These are phyloP conservation scores for Colletotrichum agaves DNA, from an alignment of 2,329 filamentous ascomycete genomes.

Conservation along the genomic window DNA sequence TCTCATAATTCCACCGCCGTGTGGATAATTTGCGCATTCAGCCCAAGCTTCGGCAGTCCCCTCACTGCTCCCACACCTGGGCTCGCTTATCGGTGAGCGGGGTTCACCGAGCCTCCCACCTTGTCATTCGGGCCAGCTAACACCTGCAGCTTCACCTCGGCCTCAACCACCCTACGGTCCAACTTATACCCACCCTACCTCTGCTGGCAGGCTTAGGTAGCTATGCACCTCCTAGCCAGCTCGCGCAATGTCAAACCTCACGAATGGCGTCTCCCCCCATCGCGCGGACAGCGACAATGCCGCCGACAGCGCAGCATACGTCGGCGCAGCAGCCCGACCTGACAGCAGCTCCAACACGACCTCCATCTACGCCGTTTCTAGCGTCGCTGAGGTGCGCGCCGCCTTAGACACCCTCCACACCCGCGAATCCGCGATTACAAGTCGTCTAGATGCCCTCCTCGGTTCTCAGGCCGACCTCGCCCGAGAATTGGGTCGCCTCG, in stretches of 20 bases:
- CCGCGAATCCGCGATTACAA: conserved; percentile 79
- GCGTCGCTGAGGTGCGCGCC: conserved; percentile 81
- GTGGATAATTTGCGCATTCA: conserved; percentile 23
- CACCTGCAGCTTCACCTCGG: conserved; percentile 34
- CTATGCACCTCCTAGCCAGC: conserved; percentile 55
- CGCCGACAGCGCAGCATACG: conserved; percentile 37
- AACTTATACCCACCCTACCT: conserved; percentile 30
- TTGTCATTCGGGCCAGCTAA: conserved; percentile 37
- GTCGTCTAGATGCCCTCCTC: conserved; percentile 79
- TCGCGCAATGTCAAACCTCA: conserved; percentile 58
- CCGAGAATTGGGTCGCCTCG: conserved; percentile 86
- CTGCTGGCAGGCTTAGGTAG: conserved; percentile 45
- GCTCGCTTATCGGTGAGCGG: conserved; percentile 36
- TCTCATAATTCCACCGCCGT: neutral
- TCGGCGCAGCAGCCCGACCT: conserved; percentile 19
- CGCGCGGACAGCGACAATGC: conserved; percentile 46
- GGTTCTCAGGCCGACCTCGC: conserved; percentile 87
- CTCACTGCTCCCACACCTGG: conserved; percentile 33
- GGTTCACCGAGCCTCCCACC: conserved; percentile 34
- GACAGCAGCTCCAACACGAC: conserved; percentile 30
- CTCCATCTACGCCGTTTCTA: conserved; percentile 75
- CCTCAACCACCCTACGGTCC: conserved; percentile 32
- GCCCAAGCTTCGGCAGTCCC: conserved; percentile 15
- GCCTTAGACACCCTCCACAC: conserved; percentile 79
- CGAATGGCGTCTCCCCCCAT: conserved; percentile 55